Conservation (phyloP, 2,329 filamentous ascomycete species). For the Botrytis fragariae region DNA sequence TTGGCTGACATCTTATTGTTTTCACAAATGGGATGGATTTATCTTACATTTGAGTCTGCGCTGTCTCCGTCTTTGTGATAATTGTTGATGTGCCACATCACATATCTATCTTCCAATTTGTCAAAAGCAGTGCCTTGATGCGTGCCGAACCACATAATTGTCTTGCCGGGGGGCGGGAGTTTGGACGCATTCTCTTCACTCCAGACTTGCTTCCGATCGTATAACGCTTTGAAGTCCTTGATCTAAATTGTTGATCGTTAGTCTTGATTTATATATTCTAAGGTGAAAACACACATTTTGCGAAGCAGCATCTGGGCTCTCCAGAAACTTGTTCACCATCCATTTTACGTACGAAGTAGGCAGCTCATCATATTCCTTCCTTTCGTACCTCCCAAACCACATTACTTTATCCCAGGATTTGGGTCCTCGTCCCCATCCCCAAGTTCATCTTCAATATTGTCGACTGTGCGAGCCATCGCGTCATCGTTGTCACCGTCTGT, state of each 20-base stretch:
- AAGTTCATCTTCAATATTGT: background rate
- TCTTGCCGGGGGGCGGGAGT: background rate
- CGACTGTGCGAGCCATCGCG: background rate
- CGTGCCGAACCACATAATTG: background rate
- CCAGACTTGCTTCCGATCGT: slow-evolving; percentile 4
- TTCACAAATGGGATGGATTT: background rate
- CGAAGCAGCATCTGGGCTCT: background rate
- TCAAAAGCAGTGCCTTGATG: background rate
- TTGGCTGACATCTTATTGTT: background rate
- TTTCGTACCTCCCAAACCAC: background rate
- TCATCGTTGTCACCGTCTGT: background rate
- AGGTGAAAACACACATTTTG: background rate
- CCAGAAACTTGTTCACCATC: background rate
- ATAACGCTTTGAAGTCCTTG: background rate
- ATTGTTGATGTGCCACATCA: background rate
- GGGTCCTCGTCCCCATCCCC: background rate
- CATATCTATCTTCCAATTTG: background rate
- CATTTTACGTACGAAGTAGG: background rate
- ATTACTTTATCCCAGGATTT: slow-evolving; percentile 10
- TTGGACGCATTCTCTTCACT: background rate
- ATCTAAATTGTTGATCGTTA: background rate
- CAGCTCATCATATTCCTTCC: background rate
- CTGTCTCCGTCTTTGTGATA: background rate
- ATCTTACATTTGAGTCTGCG: background rate
- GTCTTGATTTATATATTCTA: background rate